These are phyloP conservation scores for Solanum piurae DNA, from an alignment of 257 asterid genomes.

Conservation along the genomic window DNA sequence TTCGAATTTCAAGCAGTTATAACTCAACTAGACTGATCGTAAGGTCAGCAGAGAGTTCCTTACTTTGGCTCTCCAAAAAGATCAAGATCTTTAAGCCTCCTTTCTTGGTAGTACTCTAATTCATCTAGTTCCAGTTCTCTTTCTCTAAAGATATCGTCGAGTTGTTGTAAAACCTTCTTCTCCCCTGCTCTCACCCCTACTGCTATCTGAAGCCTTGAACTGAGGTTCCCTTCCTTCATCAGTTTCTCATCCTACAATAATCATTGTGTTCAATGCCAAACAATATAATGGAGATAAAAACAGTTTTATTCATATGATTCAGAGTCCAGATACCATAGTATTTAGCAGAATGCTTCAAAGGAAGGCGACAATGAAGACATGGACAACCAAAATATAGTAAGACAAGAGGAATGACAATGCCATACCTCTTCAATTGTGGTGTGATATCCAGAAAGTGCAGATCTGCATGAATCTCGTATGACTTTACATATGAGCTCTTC, in stretches of 20 bases:
- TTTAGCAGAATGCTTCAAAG: neutral
- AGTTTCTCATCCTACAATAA: conserved; percentile 69
- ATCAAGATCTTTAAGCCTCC: conserved; percentile 89
- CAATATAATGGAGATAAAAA: neutral
- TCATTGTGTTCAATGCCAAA: neutral
- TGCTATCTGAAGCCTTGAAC: conserved; percentile 63
- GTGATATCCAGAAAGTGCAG: conserved; percentile 68
- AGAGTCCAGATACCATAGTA: neutral
- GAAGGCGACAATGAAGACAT: neutral
- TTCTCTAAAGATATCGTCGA: conserved; percentile 49
- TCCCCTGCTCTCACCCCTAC: conserved; percentile 76
- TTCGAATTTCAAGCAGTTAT: neutral
- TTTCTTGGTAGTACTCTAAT: conserved; percentile 83
- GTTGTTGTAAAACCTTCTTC: conserved; percentile 78
- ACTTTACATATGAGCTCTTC: conserved; percentile 84
- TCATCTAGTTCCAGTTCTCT: conserved; percentile 64
- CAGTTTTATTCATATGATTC: neutral
- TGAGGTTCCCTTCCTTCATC: conserved; percentile 47
- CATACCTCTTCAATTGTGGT: conserved; percentile 89
- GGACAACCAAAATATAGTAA: neutral
- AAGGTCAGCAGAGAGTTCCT: neutral
- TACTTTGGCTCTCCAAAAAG: conserved; percentile 83
- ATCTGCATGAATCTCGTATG: conserved; percentile 51
- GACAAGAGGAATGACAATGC: neutral
- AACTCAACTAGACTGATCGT: neutral